Percentiles rank a stretch among this genome's conserved stretches.
phyloP scores from a whole-genome alignment of 2,329 filamentous ascomycete species.

The Tolypocladium nubicola region DNA sequence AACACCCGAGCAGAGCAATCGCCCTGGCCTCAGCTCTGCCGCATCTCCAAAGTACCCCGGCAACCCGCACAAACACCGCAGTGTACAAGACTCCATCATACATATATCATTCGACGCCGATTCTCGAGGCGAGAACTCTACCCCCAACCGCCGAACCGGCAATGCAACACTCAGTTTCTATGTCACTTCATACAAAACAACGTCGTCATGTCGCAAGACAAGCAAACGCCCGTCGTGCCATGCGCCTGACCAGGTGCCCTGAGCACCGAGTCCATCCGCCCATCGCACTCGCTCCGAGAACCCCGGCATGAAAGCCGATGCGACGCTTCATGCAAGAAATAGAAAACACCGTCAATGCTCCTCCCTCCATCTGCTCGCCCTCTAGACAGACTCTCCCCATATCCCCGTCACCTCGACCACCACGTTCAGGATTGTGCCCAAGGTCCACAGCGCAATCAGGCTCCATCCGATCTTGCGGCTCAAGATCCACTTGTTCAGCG shows the following conservation, averaged over 20 bases:
- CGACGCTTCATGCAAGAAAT: neutral
- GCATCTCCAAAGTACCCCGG: no score
- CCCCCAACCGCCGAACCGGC: no score
- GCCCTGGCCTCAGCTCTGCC: no score
- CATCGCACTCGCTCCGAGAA: no score
- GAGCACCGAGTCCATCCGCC: no score
- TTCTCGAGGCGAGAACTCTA: neutral
- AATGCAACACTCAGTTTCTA: neutral
- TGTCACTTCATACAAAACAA: neutral
- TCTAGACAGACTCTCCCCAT: conserved; percentile 23
- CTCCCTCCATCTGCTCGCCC: neutral
- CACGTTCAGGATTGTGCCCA: conserved; percentile 75
- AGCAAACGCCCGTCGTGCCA: no score
- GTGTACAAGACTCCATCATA: neutral
- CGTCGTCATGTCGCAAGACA: neutral
- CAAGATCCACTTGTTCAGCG: conserved; percentile 78
- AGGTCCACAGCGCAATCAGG: conserved; percentile 67
- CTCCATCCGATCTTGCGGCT: conserved; percentile 72
- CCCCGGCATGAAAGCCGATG: neutral
- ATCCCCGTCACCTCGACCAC: conserved; percentile 60
- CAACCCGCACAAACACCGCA: no score
- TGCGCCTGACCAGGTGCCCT: no score
- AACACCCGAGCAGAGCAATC: no score
- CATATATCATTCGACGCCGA: neutral
- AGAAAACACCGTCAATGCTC: neutral